phyloP scores from a whole-genome alignment of 148 eudicot genomes.

The Polygonum aviculare region DNA sequence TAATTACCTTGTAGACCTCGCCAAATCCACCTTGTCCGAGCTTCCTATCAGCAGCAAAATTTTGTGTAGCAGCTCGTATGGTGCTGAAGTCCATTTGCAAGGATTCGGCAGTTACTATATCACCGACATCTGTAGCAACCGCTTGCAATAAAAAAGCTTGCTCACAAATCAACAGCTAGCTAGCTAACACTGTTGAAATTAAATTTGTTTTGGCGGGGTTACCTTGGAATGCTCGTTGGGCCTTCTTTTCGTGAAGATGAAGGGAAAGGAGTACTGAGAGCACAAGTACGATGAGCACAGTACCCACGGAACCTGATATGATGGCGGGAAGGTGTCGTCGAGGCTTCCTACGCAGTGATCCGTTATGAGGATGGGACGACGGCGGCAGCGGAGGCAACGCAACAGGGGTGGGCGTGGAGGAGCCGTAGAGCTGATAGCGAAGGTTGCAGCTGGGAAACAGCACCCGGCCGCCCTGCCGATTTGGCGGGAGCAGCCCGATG shows the following conservation, averaged over 20 bases:
- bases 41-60: conserved; percentile 18
- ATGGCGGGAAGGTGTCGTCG: background rate
- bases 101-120: conserved; percentile 10
- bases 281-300: background rate
- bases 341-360: background rate
- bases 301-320: background rate
- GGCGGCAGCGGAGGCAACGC: background rate
- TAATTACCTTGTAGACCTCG: conserved; percentile 23
- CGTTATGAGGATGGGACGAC: too few relatives aligned
- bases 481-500: conserved; percentile 4
- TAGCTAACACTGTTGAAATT: too few relatives aligned
- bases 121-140: conserved; percentile 2
- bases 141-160: too few relatives aligned
- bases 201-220: too few relatives aligned
- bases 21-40: conserved; percentile 22
- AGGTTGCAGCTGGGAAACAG: conserved; percentile 27
- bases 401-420: background rate
- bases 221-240: background rate
- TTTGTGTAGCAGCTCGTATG: conserved; percentile 19
- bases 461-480: conserved; percentile 12
- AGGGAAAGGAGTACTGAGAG: background rate
- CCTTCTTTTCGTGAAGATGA: background rate
- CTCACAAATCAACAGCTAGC: too few relatives aligned
- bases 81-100: conserved; percentile 19
- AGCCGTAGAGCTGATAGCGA: conserved; percentile 15